phyloP scores from a whole-genome alignment of 352 stramenopile species.

The Pythium plurisporium region DNA sequence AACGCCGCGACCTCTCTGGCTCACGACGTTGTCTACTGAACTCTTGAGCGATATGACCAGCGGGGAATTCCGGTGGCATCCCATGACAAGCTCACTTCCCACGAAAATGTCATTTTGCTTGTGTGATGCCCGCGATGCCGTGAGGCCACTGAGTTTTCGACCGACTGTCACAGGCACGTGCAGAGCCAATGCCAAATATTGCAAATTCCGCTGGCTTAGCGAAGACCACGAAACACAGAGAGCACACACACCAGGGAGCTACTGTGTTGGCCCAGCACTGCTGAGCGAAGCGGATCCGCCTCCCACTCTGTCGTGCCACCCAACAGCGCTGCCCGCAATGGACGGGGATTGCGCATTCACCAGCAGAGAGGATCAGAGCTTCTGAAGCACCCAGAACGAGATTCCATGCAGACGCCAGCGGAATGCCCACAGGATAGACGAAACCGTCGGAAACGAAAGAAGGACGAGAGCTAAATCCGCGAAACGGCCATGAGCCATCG shows the following conservation, averaged over 20 bases:
- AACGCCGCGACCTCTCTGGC: constrained; percentile 2
- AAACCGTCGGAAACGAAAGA: constrained; percentile 1
- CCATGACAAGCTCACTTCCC: background rate
- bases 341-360: constrained; percentile 3
- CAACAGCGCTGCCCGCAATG: too few relatives aligned
- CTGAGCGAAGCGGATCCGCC: background rate
- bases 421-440: background rate
- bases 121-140: constrained; percentile 10
- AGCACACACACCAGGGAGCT: too few relatives aligned
- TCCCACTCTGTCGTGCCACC: background rate
- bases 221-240: too few relatives aligned
- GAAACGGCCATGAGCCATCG: constrained; percentile 3
- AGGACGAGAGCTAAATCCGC: background rate
- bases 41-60: background rate
- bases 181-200: too few relatives aligned
- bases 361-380: background rate
- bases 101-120: constrained; percentile 5
- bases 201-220: too few relatives aligned
- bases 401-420: background rate
- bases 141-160: constrained; percentile 2
- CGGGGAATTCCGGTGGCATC: background rate
- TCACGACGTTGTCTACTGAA: background rate
- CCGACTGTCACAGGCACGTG: constrained; percentile 16
- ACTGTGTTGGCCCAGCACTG: too few relatives aligned
- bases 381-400: background rate